phyloP scores from a whole-genome alignment of 2,329 filamentous ascomycete genomes.

The Ophiocordyceps unilateralis region DNA sequence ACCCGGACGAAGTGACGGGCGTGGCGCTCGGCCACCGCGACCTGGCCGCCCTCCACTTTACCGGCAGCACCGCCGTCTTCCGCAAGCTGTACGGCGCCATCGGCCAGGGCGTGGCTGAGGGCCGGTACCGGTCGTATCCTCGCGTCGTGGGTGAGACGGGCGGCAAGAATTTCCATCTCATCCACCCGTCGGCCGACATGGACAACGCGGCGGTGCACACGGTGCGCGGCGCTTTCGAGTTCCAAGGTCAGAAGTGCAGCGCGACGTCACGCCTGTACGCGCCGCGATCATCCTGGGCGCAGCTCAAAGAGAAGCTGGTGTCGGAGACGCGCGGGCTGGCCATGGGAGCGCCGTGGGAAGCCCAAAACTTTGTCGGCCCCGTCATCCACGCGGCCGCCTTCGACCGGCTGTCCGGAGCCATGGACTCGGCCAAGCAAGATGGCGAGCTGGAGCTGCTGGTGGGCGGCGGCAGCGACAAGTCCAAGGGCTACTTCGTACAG shows the following conservation, averaged over 20 bases:
- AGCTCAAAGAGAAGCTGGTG: conserved; percentile 50
- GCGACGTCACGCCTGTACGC: conserved; percentile 70
- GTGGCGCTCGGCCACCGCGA: conserved; percentile 58
- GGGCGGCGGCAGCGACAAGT: conserved; percentile 62
- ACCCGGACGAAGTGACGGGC: conserved; percentile 70
- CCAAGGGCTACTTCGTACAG: conserved; percentile 67
- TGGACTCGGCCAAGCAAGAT: conserved; percentile 67
- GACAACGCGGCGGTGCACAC: conserved; percentile 68
- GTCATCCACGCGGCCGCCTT: conserved; percentile 74
- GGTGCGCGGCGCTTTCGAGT: conserved; percentile 76
- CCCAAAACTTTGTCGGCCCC: conserved; percentile 69
- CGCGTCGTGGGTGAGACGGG: conserved; percentile 82
- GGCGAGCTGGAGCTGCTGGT: conserved; percentile 52
- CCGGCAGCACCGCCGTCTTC: conserved; percentile 84
- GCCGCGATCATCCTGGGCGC: conserved; percentile 54
- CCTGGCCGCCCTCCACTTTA: conserved; percentile 89
- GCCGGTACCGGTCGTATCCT: conserved; percentile 70
- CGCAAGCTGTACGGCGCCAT: conserved; percentile 77
- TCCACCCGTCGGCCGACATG: conserved; percentile 63
- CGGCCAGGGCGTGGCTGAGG: conserved; percentile 61
- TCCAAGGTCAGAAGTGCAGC: conserved; percentile 82
- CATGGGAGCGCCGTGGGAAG: conserved; percentile 50
- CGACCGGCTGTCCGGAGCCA: conserved; percentile 60
- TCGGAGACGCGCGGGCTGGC: conserved; percentile 54
- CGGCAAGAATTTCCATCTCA: conserved; percentile 83